Percentiles rank a stretch among this genome's conserved stretches.
Conservation (phyloP, 257 asterid species). For the Cinchona pubescens region DNA sequence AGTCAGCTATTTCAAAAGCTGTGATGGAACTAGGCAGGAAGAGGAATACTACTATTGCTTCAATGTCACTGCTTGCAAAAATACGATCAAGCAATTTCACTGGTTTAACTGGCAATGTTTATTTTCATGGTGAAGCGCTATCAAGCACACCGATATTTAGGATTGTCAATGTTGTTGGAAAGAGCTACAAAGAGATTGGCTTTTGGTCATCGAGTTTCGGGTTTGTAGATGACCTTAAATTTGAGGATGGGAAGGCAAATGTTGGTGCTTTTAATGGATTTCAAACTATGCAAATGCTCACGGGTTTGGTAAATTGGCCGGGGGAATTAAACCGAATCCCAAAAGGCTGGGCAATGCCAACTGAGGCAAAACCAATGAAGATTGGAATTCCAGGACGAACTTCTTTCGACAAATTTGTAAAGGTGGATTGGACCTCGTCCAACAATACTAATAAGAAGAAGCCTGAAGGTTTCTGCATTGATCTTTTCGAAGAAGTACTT, state of each 20-base stretch:
- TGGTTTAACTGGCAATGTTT: constrained; percentile 40
- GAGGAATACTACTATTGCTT: neutral
- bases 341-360: constrained; percentile 49
- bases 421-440: constrained; percentile 12
- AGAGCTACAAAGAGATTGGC: constrained; percentile 33
- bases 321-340: constrained; percentile 39
- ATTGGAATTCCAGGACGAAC: constrained; percentile 39
- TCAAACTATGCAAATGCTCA: constrained; percentile 10
- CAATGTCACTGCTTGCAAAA: constrained; percentile 18
- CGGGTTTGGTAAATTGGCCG: constrained; percentile 33
- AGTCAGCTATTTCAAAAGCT: constrained; percentile 23
- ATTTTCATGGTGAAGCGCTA: constrained; percentile 17
- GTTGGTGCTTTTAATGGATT: neutral
- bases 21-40: constrained; percentile 8
- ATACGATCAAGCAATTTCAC: constrained; percentile 30
- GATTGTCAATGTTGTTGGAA: constrained; percentile 38
- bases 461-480: constrained; percentile 39
- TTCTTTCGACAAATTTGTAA: constrained; percentile 26
- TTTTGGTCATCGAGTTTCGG: constrained; percentile 34
- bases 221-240: constrained; percentile 16
- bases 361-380: constrained; percentile 27
- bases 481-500: constrained; percentile 25
- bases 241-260: constrained; percentile 9
- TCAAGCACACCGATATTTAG: constrained; percentile 17
- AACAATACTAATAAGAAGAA: neutral